Conservation (phyloP, 805 yeast genomes). For the Barnettozyma sucrosica region DNA sequence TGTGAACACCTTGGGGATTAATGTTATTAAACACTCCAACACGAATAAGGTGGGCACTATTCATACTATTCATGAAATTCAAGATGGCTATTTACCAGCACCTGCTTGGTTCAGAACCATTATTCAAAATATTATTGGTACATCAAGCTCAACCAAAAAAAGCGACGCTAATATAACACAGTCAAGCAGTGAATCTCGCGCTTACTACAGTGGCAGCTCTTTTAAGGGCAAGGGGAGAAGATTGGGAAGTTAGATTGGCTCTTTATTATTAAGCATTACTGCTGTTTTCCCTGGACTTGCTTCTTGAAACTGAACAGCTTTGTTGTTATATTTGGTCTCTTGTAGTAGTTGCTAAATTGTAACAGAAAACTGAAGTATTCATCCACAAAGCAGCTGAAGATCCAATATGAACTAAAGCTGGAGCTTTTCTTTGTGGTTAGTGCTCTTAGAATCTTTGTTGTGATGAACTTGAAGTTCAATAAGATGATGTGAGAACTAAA, state of each 20-base stretch:
- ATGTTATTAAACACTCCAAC: constrained; percentile 18
- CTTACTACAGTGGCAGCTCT: constrained; percentile 11
- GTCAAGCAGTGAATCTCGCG: constrained; percentile 7
- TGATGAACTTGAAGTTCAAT: constrained; percentile 14
- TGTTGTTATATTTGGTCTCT: constrained; percentile 4
- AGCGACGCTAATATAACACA: not conserved
- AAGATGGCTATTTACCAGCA: constrained; percentile 50
- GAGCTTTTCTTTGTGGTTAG: constrained; percentile 7
- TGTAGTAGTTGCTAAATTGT: constrained; percentile 15
- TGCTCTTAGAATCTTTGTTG: constrained; percentile 14
- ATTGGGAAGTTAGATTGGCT: constrained; percentile 25
- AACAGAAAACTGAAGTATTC: constrained; percentile 17
- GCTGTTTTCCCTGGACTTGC: not conserved
- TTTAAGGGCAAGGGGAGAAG: constrained; percentile 37
- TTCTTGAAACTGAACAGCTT: not conserved
- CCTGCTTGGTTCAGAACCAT: constrained; percentile 39
- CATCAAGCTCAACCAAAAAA: constrained; percentile 9
- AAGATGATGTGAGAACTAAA: constrained; percentile 3
- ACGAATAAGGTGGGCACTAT: constrained; percentile 29
- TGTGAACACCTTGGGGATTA: constrained; percentile 19
- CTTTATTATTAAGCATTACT: not conserved
- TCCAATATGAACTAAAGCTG: constrained; percentile 20
- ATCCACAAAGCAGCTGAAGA: constrained; percentile 17
- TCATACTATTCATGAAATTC: constrained; percentile 32
- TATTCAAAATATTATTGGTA: constrained; percentile 20